These are phyloP conservation scores for Nothopassalora personata DNA, from an alignment of 2,329 filamentous ascomycete genomes.

Conservation along the genomic window DNA sequence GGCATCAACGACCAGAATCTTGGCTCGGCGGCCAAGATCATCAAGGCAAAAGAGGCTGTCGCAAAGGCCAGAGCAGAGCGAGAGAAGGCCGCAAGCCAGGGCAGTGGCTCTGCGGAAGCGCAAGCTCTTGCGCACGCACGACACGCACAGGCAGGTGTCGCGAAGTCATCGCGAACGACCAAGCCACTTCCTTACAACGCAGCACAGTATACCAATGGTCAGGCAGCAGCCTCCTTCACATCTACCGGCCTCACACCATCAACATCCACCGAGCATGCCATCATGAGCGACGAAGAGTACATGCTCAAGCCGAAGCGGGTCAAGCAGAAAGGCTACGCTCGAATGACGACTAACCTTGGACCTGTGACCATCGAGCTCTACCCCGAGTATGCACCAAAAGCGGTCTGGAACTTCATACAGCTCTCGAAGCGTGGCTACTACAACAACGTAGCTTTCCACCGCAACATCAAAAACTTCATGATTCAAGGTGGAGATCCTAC, in stretches of 20 bases:
- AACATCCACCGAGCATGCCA: conserved; percentile 78
- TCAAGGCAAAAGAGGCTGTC: conserved; percentile 90
- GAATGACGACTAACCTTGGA: conserved; percentile 80
- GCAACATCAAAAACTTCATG: conserved; percentile 96
- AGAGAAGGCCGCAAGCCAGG: conserved; percentile 33
- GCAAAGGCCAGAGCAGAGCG: conserved; percentile 78
- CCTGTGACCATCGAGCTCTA: conserved; percentile 84
- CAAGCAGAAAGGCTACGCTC: conserved; percentile 84
- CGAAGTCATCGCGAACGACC: conserved; percentile 23
- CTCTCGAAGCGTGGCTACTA: conserved; percentile 89
- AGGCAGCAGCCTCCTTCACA: conserved; percentile 88
- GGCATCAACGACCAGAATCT: conserved; percentile 72
- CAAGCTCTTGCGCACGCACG: conserved; percentile 51
- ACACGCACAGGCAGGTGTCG: conserved; percentile 43
- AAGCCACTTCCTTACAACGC: conserved; percentile 67
- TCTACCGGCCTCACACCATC: conserved; percentile 90
- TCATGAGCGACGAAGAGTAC: conserved; percentile 90
- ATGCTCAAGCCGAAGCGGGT: conserved; percentile 88
- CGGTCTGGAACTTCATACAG: conserved; percentile 94
- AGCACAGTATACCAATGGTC: conserved; percentile 82
- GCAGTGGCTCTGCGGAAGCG: conserved; percentile 16
- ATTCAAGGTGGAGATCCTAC: conserved; percentile 94
- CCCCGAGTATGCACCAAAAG: conserved; percentile 83
- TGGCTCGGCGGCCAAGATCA: conserved; percentile 73
- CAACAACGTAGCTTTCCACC: conserved; percentile 75